A percentile compares a stretch with the other conserved stretches of the same genome.
phyloP scores from a whole-genome alignment of 345 rosid genomes.

The Lumnitzera racemosa region DNA sequence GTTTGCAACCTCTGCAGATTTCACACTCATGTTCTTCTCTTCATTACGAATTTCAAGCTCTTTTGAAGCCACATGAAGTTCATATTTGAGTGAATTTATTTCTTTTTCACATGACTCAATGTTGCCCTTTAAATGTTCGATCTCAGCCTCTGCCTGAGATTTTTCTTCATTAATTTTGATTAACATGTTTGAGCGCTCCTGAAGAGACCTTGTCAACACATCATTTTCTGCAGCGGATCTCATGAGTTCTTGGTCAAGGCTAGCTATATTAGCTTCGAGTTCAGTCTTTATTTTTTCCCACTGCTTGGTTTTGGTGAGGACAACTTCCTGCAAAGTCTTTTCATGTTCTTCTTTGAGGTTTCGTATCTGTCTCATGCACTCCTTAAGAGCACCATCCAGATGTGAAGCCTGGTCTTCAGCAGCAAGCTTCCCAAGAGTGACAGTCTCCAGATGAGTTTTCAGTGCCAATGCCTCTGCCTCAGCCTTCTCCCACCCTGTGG shows the following conservation, averaged over 20 bases:
- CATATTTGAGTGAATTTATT: constrained; percentile 75
- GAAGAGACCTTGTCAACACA: constrained; percentile 71
- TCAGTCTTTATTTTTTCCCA: constrained; percentile 64
- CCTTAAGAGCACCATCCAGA: constrained; percentile 93
- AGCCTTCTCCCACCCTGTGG: constrained; percentile 97
- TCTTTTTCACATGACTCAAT: constrained; percentile 87
- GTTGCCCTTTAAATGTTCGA: constrained; percentile 70
- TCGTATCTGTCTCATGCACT: constrained; percentile 93
- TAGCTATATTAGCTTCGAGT: constrained; percentile 61
- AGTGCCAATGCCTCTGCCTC: constrained; percentile 92
- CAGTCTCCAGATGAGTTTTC: constrained; percentile 76
- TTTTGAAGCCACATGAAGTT: constrained; percentile 64
- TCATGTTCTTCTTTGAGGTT: constrained; percentile 92
- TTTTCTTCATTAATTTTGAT: constrained; percentile 69
- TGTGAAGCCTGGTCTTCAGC: constrained; percentile 88
- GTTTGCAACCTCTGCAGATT: constrained; percentile 85
- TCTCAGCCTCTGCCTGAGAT: constrained; percentile 75
- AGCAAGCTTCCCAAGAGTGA: constrained; percentile 77
- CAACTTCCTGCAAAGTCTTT: constrained; percentile 63
- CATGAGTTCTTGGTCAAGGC: constrained; percentile 72
- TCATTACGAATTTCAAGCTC: constrained; percentile 97
- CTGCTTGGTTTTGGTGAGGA: constrained; percentile 55
- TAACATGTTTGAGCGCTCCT: constrained; percentile 79
- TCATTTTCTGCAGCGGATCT: constrained; percentile 77
- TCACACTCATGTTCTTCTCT: constrained; percentile 95